Evolutionary conservation across 1,139 yeast genomes (phyloP), one percentile per base, ranked within the genome.

Genomic region (Hemisphaericaspora xylanilytica): DNA sequence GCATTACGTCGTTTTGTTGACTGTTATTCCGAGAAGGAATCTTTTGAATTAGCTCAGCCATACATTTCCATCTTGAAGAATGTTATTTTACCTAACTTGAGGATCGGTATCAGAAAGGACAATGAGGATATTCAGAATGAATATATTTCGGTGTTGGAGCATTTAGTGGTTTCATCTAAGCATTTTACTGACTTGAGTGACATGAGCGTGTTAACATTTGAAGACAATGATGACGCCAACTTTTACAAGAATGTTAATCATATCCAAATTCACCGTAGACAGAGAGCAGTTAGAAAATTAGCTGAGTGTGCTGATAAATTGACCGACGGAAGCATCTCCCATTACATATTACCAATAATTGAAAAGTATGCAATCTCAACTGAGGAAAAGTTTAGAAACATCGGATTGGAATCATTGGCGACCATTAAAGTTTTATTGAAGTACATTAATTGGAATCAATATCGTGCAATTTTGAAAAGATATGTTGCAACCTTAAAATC

Each of bases 211-310:
- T 65, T 92, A 36, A 63, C 84, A 2, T 75, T 70, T 50, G 73
- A 73, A 35, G 82, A 81, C 31, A 95, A 88, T 51, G 95, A 84
- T 34, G 96, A 88, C 52, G 85, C 89, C 1, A 82, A 87, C 57
- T 89, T 92, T 55, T 92, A 92, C 66, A 65, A 70, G 42, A 89
- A 89, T 53, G 72, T 94, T 32, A 75, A 75, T 45, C 97, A 92
- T 56, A 81, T 92, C 37, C 98, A 94, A 63, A 56, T 84, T 16
- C 90, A 85, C 53, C 79, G 95, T 62, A 83, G 97, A 52, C 89
- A 85, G 57, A 75, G 88, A 52, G 95, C 97, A 0, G 71, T 92
- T 18, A 74, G 79, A 50, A 74, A 86, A 43, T 64, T 88, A 25
- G 53, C 58, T 5, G 68, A 59, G 8, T 41, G 48, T 29, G 54